A percentile compares a stretch with the other conserved stretches of the same genome.
phyloP scores from a whole-genome alignment of 2,329 filamentous ascomycete species.

The Colletotrichum sp. region DNA sequence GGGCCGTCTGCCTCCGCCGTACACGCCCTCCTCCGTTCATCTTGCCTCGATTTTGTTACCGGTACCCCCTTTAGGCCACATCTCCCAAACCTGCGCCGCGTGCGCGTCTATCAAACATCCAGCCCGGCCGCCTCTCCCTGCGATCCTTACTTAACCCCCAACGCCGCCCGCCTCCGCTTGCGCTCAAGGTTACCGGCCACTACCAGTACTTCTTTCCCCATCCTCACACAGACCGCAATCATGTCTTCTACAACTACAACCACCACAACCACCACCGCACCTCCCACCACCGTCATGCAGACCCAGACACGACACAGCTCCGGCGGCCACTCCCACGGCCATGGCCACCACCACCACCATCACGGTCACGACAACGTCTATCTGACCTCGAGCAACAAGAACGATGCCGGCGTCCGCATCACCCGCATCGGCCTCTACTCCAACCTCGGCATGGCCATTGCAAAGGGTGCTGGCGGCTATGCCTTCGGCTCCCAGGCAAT shows the following conservation, averaged over 20 bases:
- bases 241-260: conserved; percentile 39
- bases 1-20: conserved; percentile 22
- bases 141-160: conserved; percentile 20
- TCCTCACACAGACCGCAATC: conserved; percentile 25
- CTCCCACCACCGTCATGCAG: conserved; percentile 37
- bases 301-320: conserved; percentile 45
- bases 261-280: conserved; percentile 29
- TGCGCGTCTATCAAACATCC: conserved; percentile 18
- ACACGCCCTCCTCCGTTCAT: conserved; percentile 28
- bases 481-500: conserved; percentile 94
- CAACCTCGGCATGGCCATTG: conserved; percentile 92
- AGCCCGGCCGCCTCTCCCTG: conserved; percentile 4
- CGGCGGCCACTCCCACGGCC: conserved; percentile 55
- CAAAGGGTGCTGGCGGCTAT: conserved; percentile 91
- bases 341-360: conserved; percentile 64
- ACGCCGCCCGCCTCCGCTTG: conserved; percentile 6
- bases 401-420: conserved; percentile 92
- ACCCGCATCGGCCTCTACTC: conserved; percentile 87
- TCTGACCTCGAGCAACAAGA: conserved; percentile 80
- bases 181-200: not conserved
- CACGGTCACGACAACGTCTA: conserved; percentile 82
- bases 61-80: conserved; percentile 30
- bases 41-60: conserved; percentile 12
- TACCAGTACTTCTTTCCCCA: not conserved
- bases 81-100: conserved; percentile 25